phyloP scores from a whole-genome alignment of 1,284 basidiomycete genomes.

The Fomes fomentarius region DNA sequence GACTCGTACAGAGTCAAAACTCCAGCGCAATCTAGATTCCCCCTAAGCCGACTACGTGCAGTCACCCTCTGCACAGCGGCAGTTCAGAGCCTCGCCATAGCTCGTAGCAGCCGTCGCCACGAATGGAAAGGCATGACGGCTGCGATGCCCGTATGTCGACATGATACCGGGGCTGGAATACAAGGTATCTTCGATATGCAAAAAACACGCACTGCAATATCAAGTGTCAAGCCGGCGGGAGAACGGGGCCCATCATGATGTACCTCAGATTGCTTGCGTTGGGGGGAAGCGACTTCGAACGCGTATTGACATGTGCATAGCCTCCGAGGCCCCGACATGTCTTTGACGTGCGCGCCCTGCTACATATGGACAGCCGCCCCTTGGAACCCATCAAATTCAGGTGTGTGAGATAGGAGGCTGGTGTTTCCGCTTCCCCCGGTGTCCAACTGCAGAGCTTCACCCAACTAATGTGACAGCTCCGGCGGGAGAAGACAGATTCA shows the following conservation, averaged over 20 bases:
- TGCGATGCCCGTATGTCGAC: not conserved
- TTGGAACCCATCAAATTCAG: not conserved
- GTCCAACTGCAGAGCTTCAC: not conserved
- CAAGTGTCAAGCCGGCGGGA: not conserved
- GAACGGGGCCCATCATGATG: too few relatives aligned
- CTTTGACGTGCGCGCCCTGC: not conserved
- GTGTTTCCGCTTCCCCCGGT: too few relatives aligned
- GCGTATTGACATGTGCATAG: not conserved
- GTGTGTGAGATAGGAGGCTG: not conserved
- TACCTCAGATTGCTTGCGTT: too few relatives aligned
- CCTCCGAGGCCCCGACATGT: not conserved
- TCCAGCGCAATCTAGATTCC: not conserved
- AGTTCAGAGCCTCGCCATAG: conserved; percentile 7
- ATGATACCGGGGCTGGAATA: not conserved
- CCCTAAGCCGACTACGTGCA: not conserved
- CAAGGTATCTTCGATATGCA: not conserved
- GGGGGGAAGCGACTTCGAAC: not conserved
- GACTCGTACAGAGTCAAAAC: conserved; percentile 1
- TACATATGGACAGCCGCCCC: not conserved
- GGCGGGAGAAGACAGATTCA: not conserved
- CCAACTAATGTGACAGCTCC: not conserved
- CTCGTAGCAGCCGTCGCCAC: not conserved
- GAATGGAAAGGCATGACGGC: not conserved
- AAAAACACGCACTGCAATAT: not conserved
- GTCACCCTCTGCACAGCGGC: not conserved